Conservation (phyloP, 2,329 filamentous ascomycete genomes). For the Harringtonia aguacate region DNA sequence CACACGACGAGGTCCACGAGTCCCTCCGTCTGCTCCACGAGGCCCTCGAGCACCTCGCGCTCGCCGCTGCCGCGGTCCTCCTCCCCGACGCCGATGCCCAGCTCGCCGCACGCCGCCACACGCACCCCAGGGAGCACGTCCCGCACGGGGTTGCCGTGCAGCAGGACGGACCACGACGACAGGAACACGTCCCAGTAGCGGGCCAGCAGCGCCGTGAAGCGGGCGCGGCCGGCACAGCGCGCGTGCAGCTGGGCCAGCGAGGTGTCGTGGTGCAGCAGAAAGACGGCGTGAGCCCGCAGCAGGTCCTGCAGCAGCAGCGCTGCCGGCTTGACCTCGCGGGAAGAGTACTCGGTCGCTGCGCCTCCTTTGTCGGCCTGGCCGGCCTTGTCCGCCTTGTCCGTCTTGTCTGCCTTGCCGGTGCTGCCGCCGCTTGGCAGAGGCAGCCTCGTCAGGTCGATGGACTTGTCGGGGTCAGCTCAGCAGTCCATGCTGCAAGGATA, state of each 20-base stretch:
- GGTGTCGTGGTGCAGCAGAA: constrained; percentile 76
- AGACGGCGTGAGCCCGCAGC: constrained; percentile 69
- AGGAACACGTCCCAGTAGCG: constrained; percentile 69
- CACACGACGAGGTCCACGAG: constrained; percentile 82
- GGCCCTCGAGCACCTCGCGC: constrained; percentile 84
- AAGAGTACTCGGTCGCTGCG: constrained; percentile 65
- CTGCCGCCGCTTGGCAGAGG: too few species aligned
- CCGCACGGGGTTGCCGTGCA: constrained; percentile 79
- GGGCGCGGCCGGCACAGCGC: constrained; percentile 45
- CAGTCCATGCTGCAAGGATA: neutral
- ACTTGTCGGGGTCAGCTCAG: constrained; percentile 4
- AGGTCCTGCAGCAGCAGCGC: constrained; percentile 71
- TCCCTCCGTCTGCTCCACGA: constrained; percentile 68
- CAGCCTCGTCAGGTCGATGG: constrained; percentile 15
- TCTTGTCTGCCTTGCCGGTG: too few species aligned
- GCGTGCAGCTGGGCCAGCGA: constrained; percentile 62
- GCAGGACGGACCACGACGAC: constrained; percentile 74
- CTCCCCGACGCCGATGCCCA: constrained; percentile 89
- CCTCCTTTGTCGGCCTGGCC: constrained; percentile 8
- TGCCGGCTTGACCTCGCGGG: constrained; percentile 78
- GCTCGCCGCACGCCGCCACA: constrained; percentile 78
- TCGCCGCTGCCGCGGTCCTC: constrained; percentile 92
- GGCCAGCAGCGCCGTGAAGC: constrained; percentile 62
- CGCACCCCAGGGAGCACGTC: constrained; percentile 77
- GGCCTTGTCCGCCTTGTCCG: too few species aligned